Evolutionary conservation across 345 rosid genomes (phyloP).

Genomic region (Cochlearia excelsa): DNA sequence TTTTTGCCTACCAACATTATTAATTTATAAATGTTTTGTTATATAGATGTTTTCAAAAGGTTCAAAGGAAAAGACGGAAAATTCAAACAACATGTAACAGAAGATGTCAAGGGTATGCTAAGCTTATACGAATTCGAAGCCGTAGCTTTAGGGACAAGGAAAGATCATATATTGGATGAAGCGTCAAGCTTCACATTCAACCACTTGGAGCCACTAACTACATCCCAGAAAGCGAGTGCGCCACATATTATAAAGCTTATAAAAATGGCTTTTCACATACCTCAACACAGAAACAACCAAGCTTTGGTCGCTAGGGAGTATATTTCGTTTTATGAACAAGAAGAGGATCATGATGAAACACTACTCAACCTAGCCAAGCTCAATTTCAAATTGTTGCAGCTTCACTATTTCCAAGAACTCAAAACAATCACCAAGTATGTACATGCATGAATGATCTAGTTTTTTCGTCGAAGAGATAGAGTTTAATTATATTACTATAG

Average conservation of each 20-base stretch:
- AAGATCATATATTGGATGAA: too few species aligned
- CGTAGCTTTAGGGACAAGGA: too few species aligned
- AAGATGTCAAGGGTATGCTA: too few species aligned
- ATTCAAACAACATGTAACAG: too few species aligned
- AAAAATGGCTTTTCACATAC: background rate
- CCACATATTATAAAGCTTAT: background rate
- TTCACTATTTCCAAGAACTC: slow-evolving; percentile 12
- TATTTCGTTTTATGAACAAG: slow-evolving; percentile 23
- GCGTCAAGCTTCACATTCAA: too few species aligned
- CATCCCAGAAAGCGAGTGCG: background rate
- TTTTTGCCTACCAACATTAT: too few species aligned
- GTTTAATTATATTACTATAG: too few species aligned
- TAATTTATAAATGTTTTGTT: too few species aligned
- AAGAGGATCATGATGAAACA: background rate
- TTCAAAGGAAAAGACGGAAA: too few species aligned
- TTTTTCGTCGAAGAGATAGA: background rate
- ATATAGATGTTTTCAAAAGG: too few species aligned
- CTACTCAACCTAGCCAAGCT: slow-evolving; percentile 20
- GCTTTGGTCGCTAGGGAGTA: slow-evolving; percentile 15
- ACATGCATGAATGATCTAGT: too few species aligned
- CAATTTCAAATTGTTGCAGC: slow-evolving; percentile 21
- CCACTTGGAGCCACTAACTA: background rate
- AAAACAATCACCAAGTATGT: slow-evolving; percentile 17
- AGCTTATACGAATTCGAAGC: too few species aligned
- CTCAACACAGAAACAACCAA: background rate